Evolutionary conservation across 2,329 filamentous ascomycete species (phyloP).

Genomic region (Corynespora cassiicola): DNA sequence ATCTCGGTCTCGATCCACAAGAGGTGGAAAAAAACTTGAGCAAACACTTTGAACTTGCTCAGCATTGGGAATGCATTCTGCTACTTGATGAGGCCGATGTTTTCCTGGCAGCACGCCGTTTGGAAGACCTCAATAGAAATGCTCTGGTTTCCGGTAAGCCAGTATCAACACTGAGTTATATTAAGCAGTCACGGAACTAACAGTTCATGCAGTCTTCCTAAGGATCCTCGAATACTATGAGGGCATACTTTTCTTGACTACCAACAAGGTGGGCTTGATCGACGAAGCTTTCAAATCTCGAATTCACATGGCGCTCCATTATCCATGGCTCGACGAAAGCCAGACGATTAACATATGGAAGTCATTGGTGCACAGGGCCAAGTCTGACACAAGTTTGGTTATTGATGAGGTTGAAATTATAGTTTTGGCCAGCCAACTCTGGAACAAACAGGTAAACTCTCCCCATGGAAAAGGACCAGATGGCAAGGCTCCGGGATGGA

Average conservation of each 20-base stretch:
- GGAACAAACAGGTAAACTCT: no score
- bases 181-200: not conserved
- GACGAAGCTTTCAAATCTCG: slow-evolving; percentile 45
- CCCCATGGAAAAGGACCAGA: no score
- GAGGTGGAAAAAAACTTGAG: slow-evolving; percentile 52
- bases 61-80: slow-evolving; percentile 56
- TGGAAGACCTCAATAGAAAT: slow-evolving; percentile 5
- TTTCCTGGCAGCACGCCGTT: slow-evolving; percentile 9
- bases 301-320: slow-evolving; percentile 53
- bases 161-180: not conserved
- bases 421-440: no score
- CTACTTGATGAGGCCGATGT: slow-evolving; percentile 57
- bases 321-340: no score
- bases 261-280: slow-evolving; percentile 46
- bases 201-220: no score
- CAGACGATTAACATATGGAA: no score
- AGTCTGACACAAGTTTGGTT: no score
- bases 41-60: slow-evolving; percentile 52
- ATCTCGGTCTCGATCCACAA: slow-evolving; percentile 51
- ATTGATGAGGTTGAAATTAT: no score
- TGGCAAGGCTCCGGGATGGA: no score
- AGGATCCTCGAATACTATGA: slow-evolving; percentile 49
- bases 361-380: no score
- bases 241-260: slow-evolving; percentile 52
- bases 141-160: slow-evolving; percentile 20